These are phyloP conservation scores for Beta lomatogona DNA, from an alignment of 179 eudicot species.

Conservation along the genomic window DNA sequence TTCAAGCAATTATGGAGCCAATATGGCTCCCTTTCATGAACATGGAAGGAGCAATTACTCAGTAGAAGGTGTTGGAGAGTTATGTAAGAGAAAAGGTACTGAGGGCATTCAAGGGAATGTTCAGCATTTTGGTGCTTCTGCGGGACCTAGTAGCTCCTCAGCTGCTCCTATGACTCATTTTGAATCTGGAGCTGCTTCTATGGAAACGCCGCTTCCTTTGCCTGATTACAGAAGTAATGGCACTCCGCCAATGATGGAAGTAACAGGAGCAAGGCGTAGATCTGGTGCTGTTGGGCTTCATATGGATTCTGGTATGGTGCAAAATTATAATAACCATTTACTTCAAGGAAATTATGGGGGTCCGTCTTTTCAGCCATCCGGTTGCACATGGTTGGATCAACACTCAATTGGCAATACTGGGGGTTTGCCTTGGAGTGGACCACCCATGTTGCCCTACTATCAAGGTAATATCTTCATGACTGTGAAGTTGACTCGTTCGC, in stretches of 20 bases:
- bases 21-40: constrained; percentile 45
- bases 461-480: constrained; percentile 50
- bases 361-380: constrained; percentile 55
- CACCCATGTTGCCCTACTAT: constrained; percentile 55
- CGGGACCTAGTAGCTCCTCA: constrained; percentile 70
- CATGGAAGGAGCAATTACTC: constrained; percentile 42
- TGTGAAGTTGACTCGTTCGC: constrained; percentile 1
- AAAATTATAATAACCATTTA: constrained; percentile 45
- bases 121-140: constrained; percentile 52
- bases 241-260: constrained; percentile 41
- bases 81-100: constrained; percentile 69
- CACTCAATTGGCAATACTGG: constrained; percentile 46
- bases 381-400: constrained; percentile 64
- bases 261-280: constrained; percentile 45
- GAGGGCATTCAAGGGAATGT: constrained; percentile 52
- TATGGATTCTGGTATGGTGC: constrained; percentile 46
- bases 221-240: constrained; percentile 58
- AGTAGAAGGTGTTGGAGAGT: constrained; percentile 46
- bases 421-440: constrained; percentile 57
- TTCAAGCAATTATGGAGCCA: constrained; percentile 49
- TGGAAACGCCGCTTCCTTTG: constrained; percentile 48
- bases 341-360: constrained; percentile 57
- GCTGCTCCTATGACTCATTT: constrained; percentile 42
- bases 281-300: constrained; percentile 50
- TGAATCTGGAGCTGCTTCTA: constrained; percentile 45